Percentiles rank a stretch among this genome's conserved stretches.
Conservation (phyloP, 352 stramenopile species). For the Phytophthora cactorum region DNA sequence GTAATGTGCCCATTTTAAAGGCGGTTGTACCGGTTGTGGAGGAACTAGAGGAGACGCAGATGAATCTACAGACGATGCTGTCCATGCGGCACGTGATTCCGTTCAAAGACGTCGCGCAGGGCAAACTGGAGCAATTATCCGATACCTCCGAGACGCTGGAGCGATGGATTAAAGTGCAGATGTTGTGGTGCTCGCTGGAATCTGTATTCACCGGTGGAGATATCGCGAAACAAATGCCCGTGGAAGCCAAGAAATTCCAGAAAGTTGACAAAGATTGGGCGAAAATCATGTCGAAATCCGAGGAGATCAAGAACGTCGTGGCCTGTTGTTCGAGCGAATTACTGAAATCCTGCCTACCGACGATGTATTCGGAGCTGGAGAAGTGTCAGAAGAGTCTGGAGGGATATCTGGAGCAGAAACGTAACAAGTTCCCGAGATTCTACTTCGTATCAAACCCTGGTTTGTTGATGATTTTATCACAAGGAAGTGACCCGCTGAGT, state of each 20-base stretch:
- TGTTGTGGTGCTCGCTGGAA: slow-evolving; percentile 98
- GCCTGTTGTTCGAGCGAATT: slow-evolving; percentile 96
- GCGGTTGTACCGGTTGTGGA: slow-evolving; percentile 96
- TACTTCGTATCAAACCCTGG: slow-evolving; percentile 99
- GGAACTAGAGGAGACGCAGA: slow-evolving; percentile 97
- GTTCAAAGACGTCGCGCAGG: slow-evolving; percentile 96
- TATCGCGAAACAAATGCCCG: slow-evolving; percentile 99
- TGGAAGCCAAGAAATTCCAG: slow-evolving; percentile 98
- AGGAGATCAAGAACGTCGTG: slow-evolving; percentile 92
- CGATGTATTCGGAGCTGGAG: slow-evolving; percentile 98
- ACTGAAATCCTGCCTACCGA: slow-evolving; percentile 96
- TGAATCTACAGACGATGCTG: slow-evolving; percentile 98
- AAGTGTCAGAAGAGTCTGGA: slow-evolving; percentile 99
- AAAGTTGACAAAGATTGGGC: slow-evolving; percentile 99
- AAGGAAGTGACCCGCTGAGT: slow-evolving; percentile 96
- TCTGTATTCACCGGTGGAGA: slow-evolving; percentile 98
- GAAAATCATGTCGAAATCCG: slow-evolving; percentile 97
- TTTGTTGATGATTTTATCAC: slow-evolving; percentile 97
- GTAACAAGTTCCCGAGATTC: slow-evolving; percentile 98
- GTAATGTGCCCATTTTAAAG: slow-evolving; percentile 96
- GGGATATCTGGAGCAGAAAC: slow-evolving; percentile 98
- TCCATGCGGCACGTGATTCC: slow-evolving; percentile 97
- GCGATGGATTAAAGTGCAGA: slow-evolving; percentile 98
- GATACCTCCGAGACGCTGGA: slow-evolving; percentile 98
- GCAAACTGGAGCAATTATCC: slow-evolving; percentile 93